Base-by-base conservation (phyloP, 495 filamentous ascomycete genomes). In the Aspergillus biplanus region DNA sequence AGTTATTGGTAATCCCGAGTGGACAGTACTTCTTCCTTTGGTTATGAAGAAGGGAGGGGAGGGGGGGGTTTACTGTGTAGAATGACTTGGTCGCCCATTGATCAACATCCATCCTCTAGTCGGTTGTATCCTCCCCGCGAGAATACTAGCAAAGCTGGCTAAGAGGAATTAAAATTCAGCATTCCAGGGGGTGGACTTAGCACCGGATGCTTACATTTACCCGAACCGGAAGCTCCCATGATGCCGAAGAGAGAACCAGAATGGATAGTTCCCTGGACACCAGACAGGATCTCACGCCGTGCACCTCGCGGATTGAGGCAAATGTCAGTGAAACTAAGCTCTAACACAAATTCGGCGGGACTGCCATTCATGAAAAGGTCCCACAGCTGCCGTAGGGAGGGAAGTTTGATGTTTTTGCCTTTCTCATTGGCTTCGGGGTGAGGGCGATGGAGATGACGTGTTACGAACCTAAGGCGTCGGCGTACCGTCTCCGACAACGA, bases 201-300 rank as follows among this genome's bases (percentile, higher is more conserved):
- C 39, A 44, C 1, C 33, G 7, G 33, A 44, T 21, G 27, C 56
- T 44, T 21, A 58, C 56, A 18, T 35, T 58, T 58, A 4, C 56
- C 56, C 37, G 56, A 58, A 4, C 56, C 56, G 7, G 56, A 58
- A 21, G 56, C 15, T n/a, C 56, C 56, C 13, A 58, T 44, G 34
- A 58, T 46, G 16, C 56, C 56, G 13, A 58, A 35, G 9, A 58
- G 7, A 4, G 56, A 58, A 44, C 34, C 37, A 42, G 34, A 15
- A 42, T 58, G 33, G 33, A 34, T 33, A 12, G 9, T 32, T 9
- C 52, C 52, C 13, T 34, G 12, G 6, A 55, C 7, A 15, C 52
- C 52, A 33, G 52, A 55, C 6, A 55, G 31, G 52, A 55, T 55
- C 16, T 55, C 32, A 15, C 32, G 16, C 13, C 32, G 16, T 31